Conservation (phyloP, 1,284 basidiomycete species). For the Taiwanofungus camphoratus region DNA sequence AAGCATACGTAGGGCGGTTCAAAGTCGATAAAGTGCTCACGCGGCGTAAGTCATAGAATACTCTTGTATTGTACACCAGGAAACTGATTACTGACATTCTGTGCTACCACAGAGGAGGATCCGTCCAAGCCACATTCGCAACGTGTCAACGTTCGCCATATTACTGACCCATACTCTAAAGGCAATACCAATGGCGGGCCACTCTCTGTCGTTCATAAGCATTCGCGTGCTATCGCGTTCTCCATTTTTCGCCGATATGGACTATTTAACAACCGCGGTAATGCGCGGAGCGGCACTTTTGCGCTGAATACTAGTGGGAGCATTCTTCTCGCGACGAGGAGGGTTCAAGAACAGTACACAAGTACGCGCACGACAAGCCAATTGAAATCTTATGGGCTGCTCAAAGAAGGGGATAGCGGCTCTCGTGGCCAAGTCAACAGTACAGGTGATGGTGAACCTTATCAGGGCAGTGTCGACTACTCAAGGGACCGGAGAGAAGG, state of each 20-base stretch:
- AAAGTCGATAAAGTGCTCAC: slow-evolving; percentile 49
- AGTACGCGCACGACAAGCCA: slow-evolving; percentile 70
- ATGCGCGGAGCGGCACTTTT: slow-evolving; percentile 14
- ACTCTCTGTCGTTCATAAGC: slow-evolving; percentile 66
- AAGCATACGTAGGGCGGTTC: slow-evolving; percentile 59
- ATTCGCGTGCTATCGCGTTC: slow-evolving; percentile 70
- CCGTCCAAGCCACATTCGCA: slow-evolving; percentile 57
- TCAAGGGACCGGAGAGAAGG: slow-evolving; percentile 10
- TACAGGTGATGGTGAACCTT: slow-evolving; percentile 3
- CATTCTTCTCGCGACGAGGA: slow-evolving; percentile 62
- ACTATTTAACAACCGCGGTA: slow-evolving; percentile 25
- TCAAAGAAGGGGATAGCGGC: slow-evolving; percentile 38
- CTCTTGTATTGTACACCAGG: slow-evolving; percentile 8
- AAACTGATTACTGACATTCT: slow-evolving; percentile 4
- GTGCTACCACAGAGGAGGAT: slow-evolving; percentile 35
- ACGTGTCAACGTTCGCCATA: slow-evolving; percentile 56
- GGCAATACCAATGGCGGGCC: slow-evolving; percentile 47
- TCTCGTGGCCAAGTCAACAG: slow-evolving; percentile 7
- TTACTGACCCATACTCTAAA: slow-evolving; percentile 41
- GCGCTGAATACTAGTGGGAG: slow-evolving; percentile 37
- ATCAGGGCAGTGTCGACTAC: slow-evolving; percentile 8
- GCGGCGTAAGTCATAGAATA: slow-evolving; percentile 34
- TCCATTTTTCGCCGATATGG: slow-evolving; percentile 65
- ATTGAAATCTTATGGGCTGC: slow-evolving; percentile 59
- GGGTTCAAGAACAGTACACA: slow-evolving; percentile 71